Conservation (phyloP, 768 basidiomycete genomes). For the Kwoniella mangroviensis region DNA sequence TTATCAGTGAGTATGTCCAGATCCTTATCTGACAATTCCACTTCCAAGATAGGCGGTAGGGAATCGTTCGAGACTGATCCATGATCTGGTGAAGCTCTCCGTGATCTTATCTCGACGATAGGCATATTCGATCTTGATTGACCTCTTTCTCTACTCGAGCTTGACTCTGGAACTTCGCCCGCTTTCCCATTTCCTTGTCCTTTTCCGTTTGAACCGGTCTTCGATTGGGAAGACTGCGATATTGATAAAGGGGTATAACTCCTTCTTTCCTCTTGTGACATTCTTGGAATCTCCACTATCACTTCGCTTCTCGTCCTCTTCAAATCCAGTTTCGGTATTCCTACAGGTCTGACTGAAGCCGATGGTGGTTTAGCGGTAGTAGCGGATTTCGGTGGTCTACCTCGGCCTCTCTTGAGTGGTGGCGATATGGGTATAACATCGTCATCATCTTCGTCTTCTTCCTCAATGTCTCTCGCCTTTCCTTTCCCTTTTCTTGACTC, state of each 20-base stretch:
- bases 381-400: background rate
- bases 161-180: too few species aligned
- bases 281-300: slow-evolving; percentile 13
- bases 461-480: background rate
- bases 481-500: slow-evolving; percentile 17
- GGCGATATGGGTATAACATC: slow-evolving; percentile 18
- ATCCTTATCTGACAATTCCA: slow-evolving; percentile 10
- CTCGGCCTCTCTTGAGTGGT: background rate
- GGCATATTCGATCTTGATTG: background rate
- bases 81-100: background rate
- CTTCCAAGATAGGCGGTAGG: slow-evolving; percentile 2
- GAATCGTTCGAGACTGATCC: background rate
- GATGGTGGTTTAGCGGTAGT: background rate
- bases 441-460: slow-evolving; percentile 11
- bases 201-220: background rate
- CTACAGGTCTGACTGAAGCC: background rate
- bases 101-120: background rate
- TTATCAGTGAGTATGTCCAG: slow-evolving; percentile 8
- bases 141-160: background rate
- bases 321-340: background rate
- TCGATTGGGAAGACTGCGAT: background rate
- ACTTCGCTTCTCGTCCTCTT: slow-evolving; percentile 15
- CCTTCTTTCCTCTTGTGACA: slow-evolving; percentile 16
- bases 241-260: slow-evolving; percentile 4
- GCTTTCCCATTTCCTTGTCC: too few species aligned